Conservation (phyloP, 331 rosid genomes). For the Phaseolus coccineus region DNA sequence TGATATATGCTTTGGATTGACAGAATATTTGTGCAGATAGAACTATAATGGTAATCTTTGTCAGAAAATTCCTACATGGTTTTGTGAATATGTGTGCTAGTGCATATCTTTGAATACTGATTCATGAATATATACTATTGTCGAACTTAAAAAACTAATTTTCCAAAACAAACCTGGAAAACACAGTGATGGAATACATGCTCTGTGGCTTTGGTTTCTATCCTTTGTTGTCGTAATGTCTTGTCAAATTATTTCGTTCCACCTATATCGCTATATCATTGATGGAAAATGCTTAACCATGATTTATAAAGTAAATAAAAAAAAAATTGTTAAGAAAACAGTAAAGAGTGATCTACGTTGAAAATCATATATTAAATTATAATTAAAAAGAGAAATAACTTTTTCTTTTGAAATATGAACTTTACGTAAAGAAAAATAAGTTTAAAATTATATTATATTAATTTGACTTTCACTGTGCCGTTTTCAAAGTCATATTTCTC, state of each 20-base stretch:
- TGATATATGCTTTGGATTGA: constrained; percentile 23
- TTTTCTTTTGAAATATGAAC: too few species aligned
- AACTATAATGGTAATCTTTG: constrained; percentile 22
- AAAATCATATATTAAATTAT: too few species aligned
- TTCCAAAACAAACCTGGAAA: background rate
- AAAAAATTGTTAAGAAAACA: too few species aligned
- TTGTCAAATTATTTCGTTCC: background rate
- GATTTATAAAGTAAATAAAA: background rate
- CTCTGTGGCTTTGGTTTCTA: background rate
- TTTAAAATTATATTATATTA: too few species aligned
- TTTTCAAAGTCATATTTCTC: too few species aligned
- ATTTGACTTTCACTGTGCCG: too few species aligned
- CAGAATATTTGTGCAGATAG: background rate
- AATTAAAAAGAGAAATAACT: too few species aligned
- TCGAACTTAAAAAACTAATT: background rate
- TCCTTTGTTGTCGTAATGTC: background rate
- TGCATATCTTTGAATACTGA: constrained; percentile 13
- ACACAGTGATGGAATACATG: constrained; percentile 18
- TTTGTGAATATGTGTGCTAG: constrained; percentile 10
- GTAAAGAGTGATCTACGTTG: too few species aligned
- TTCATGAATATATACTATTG: constrained; percentile 18
- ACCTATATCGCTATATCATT: background rate
- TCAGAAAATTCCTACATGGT: constrained; percentile 37
- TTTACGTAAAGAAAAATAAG: too few species aligned
- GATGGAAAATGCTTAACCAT: background rate